A percentile compares a stretch with the other conserved stretches of the same genome.
Conservation (phyloP, 371 early-diverging fungal genomes). For the Entomophthora muscae region DNA sequence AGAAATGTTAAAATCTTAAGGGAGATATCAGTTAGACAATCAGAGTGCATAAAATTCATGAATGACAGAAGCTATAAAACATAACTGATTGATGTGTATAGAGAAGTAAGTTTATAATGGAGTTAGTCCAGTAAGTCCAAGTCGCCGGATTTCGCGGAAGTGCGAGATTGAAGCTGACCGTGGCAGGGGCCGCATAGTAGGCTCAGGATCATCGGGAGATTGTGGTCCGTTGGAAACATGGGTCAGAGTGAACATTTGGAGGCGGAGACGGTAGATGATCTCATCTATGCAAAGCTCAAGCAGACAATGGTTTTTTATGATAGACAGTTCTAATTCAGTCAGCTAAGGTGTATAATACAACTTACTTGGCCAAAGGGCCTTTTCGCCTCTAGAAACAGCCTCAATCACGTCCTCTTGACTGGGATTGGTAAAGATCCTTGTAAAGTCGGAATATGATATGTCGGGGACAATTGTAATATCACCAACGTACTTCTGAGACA, state of each 20-base stretch:
- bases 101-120: too few relatives aligned
- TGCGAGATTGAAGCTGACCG: conserved; percentile 8
- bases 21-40: too few relatives aligned
- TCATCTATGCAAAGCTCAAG: conserved; percentile 61
- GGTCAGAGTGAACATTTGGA: conserved; percentile 9
- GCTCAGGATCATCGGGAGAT: neutral
- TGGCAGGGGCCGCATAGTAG: neutral
- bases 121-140: too few relatives aligned
- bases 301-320: conserved; percentile 60
- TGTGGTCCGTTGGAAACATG: too few relatives aligned
- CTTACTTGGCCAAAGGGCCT: conserved; percentile 67
- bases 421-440: conserved; percentile 40
- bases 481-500: conserved; percentile 66
- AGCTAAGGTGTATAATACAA: neutral
- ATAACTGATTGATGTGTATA: too few relatives aligned
- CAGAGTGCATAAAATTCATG: too few relatives aligned
- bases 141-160: too few relatives aligned
- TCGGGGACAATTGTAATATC: conserved; percentile 76
- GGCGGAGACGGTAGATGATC: conserved; percentile 41
- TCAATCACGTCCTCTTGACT: conserved; percentile 23
- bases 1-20: too few relatives aligned
- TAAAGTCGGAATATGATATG: conserved; percentile 31
- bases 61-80: too few relatives aligned
- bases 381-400: conserved; percentile 39
- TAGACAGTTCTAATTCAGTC: conserved; percentile 44